These are phyloP conservation scores for Sonneratia caseolaris DNA, from an alignment of 345 rosid species.

Conservation along the genomic window DNA sequence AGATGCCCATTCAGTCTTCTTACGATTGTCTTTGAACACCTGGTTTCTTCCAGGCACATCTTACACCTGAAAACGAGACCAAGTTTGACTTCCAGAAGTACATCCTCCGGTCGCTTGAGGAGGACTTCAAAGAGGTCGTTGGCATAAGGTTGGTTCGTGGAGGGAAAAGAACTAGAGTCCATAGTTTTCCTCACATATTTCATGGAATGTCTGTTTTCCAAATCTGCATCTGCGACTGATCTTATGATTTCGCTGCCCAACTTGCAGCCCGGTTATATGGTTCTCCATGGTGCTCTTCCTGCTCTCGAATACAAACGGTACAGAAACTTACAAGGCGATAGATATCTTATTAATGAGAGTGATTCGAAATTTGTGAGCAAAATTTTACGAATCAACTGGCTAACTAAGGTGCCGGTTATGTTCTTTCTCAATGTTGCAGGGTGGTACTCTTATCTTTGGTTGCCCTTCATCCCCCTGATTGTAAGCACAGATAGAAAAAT, in stretches of 20 bases:
- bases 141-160: conserved; percentile 56
- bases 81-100: conserved; percentile 75
- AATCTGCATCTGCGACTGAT: background rate
- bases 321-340: background rate
- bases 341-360: background rate
- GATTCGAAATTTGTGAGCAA: background rate
- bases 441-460: conserved; percentile 60
- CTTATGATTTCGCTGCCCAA: background rate
- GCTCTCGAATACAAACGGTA: conserved; percentile 73
- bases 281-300: conserved; percentile 53
- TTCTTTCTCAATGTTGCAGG: conserved; percentile 31
- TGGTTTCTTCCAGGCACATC: conserved; percentile 59
- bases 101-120: conserved; percentile 73
- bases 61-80: conserved; percentile 62
- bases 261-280: conserved; percentile 75
- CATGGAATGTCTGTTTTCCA: too few species aligned
- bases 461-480: conserved; percentile 70
- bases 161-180: background rate
- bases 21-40: background rate
- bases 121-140: conserved; percentile 80
- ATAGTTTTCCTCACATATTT: background rate
- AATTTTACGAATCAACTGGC: background rate
- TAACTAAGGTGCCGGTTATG: background rate
- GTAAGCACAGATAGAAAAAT: conserved; percentile 36
- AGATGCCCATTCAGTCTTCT: background rate